Percentiles rank a stretch among this genome's conserved stretches.
phyloP scores from a whole-genome alignment of 169 alveolate genomes.

The Babesia bovis region DNA sequence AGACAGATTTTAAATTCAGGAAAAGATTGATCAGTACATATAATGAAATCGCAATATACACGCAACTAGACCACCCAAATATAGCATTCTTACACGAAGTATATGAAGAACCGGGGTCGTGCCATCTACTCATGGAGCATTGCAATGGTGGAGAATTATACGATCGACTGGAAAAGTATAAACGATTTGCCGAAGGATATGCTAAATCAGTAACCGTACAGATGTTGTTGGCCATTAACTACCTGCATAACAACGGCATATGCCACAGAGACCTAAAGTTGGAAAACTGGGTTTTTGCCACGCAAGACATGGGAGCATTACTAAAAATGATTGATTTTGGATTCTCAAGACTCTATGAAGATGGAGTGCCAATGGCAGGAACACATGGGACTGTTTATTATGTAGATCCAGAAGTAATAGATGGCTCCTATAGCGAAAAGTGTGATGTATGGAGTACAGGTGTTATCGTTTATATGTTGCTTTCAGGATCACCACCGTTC shows the following conservation, averaged over 20 bases:
- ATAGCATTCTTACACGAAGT: conserved; percentile 65
- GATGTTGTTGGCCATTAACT: conserved; percentile 83
- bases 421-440: conserved; percentile 86
- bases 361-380: conserved; percentile 66
- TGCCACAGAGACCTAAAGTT: conserved; percentile 91
- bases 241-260: conserved; percentile 85
- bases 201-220: conserved; percentile 83
- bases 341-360: conserved; percentile 73
- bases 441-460: conserved; percentile 94
- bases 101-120: conserved; percentile 40
- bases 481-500: conserved; percentile 88
- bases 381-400: conserved; percentile 88
- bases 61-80: conserved; percentile 66
- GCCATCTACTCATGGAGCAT: conserved; percentile 87
- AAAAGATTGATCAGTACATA: conserved; percentile 38
- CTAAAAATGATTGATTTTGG: conserved; percentile 91
- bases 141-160: conserved; percentile 87
- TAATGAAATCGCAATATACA: conserved; percentile 52
- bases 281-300: conserved; percentile 86
- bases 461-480: conserved; percentile 87
- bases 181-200: conserved; percentile 84
- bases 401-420: conserved; percentile 92
- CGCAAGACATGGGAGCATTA: conserved; percentile 79
- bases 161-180: conserved; percentile 84
- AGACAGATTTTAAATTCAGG: conserved; percentile 25